Evolutionary conservation across 345 rosid genomes (phyloP).

Genomic region (Capsella bursapastoris): DNA sequence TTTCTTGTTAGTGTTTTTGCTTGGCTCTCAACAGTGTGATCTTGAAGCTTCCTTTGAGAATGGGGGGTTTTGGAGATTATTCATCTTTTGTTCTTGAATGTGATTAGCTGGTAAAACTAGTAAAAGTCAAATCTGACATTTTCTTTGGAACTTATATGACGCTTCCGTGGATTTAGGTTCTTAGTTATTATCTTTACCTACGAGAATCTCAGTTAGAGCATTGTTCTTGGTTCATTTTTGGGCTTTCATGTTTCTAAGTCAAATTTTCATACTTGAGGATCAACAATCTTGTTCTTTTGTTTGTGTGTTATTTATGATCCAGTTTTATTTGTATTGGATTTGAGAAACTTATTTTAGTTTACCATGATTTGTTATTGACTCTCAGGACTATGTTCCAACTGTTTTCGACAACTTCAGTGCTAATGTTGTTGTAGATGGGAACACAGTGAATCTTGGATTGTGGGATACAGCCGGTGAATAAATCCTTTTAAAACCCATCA

Average conservation of each 20-base stretch:
- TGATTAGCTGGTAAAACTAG: not conserved
- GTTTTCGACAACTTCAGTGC: slow-evolving; percentile 99
- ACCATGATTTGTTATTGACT: slow-evolving; percentile 31
- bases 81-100: not conserved
- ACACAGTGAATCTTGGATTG: slow-evolving; percentile 85
- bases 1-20: not conserved
- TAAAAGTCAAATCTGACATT: not conserved
- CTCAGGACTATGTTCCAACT: slow-evolving; percentile 96
- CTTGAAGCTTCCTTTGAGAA: slow-evolving; percentile 22
- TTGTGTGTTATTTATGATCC: not conserved
- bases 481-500: slow-evolving; percentile 14
- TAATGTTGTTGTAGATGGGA: slow-evolving; percentile 94
- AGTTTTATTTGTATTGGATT: not conserved
- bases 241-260: not conserved
- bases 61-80: slow-evolving; percentile 15
- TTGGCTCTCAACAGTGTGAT: slow-evolving; percentile 9
- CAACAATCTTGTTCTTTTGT: not conserved
- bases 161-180: slow-evolving; percentile 18
- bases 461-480: slow-evolving; percentile 96
- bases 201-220: not conserved
- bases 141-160: slow-evolving; percentile 2
- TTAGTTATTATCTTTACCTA: not conserved
- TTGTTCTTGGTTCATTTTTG: not conserved
- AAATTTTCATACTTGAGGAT: not conserved
- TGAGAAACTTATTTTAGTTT: not conserved